Evolutionary conservation across 192 early-diverging fungal genomes (phyloP).

Genomic region (Entomortierella beljakovae): DNA sequence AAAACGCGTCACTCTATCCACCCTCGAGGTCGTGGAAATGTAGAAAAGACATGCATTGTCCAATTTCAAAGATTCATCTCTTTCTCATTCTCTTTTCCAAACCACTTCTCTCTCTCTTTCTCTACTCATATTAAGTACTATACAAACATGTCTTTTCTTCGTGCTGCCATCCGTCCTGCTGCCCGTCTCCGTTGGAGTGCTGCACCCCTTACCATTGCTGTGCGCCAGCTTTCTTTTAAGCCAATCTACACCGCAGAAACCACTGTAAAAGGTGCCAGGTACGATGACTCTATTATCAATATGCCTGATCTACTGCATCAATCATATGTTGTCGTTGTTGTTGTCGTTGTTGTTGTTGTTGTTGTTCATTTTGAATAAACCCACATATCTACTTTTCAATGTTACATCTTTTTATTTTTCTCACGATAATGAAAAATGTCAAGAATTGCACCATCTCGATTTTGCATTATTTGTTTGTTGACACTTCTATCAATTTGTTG

Average conservation of each 20-base stretch:
- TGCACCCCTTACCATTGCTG: conserved; percentile 16
- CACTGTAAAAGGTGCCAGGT: conserved; percentile 62
- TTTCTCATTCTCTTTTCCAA: neutral
- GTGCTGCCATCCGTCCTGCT: conserved; percentile 32
- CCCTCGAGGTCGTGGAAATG: too few relatives aligned
- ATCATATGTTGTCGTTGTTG: too few relatives aligned
- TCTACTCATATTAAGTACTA: neutral
- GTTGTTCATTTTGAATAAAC: too few relatives aligned
- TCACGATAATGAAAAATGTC: conserved; percentile 5
- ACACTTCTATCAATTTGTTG: too few relatives aligned
- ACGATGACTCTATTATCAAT: neutral
- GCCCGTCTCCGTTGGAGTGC: conserved; percentile 35
- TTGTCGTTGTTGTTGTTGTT: neutral
- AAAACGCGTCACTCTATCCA: neutral
- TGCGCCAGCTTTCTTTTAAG: conserved; percentile 55
- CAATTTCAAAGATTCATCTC: neutral
- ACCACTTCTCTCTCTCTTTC: neutral
- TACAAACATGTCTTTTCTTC: conserved; percentile 44
- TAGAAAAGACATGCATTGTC: too few relatives aligned
- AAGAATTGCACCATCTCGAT: neutral
- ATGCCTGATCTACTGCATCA: neutral
- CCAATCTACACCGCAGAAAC: conserved; percentile 70
- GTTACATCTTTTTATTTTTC: conserved; percentile 8
- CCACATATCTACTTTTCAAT: neutral
- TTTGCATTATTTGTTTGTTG: too few relatives aligned